Evolutionary conservation across 2,329 filamentous ascomycete genomes (phyloP).

Genomic region (Stachybotrys chlorohalonatus): DNA sequence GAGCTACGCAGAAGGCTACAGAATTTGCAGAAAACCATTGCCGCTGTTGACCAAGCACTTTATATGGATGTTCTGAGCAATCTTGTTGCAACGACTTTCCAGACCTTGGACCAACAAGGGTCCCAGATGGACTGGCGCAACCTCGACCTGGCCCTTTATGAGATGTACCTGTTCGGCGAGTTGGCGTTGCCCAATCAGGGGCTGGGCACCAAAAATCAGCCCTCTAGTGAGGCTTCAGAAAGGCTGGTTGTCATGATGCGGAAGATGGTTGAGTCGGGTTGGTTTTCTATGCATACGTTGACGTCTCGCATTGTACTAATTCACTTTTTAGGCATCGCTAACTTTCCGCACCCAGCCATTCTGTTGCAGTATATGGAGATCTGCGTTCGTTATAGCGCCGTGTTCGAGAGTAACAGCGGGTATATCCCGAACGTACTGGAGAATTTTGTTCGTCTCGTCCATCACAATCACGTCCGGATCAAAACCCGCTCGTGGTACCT

Average conservation of each 20-base stretch:
- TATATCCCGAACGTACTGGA: conserved; percentile 83
- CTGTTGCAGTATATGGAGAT: conserved; percentile 98
- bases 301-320: background rate
- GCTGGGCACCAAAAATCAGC: conserved; percentile 75
- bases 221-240: conserved; percentile 69
- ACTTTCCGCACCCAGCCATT: conserved; percentile 82
- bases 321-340: conserved; percentile 57
- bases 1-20: conserved; percentile 86
- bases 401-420: conserved; percentile 77
- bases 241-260: conserved; percentile 86
- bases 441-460: conserved; percentile 82
- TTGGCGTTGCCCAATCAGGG: conserved; percentile 83
- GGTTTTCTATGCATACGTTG: conserved; percentile 18
- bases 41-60: conserved; percentile 76
- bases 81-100: conserved; percentile 80
- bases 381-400: conserved; percentile 84
- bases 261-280: conserved; percentile 89
- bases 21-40: conserved; percentile 85
- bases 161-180: conserved; percentile 95
- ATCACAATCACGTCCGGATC: conserved; percentile 79
- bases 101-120: conserved; percentile 65
- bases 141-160: conserved; percentile 83
- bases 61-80: conserved; percentile 85
- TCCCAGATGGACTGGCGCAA: conserved; percentile 86
- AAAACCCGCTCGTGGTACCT: conserved; percentile 94